Percentiles rank a stretch among this genome's conserved stretches.
Conservation (phyloP, 2,329 filamentous ascomycete species). For the Phoma sp. region DNA sequence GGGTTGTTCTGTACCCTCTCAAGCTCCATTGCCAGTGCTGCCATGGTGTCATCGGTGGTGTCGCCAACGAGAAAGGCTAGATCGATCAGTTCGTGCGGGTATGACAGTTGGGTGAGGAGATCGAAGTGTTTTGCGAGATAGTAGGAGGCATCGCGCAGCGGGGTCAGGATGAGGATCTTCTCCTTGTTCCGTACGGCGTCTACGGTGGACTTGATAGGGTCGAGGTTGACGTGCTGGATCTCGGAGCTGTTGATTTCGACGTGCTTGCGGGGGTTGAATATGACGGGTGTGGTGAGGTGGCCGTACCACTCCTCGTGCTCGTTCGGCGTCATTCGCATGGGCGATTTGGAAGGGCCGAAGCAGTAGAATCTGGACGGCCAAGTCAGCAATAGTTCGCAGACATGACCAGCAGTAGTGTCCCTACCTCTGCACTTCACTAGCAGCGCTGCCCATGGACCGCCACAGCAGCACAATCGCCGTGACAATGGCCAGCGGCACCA, state of each 20-base stretch:
- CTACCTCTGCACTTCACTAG: conserved; percentile 91
- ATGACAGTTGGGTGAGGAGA: conserved; percentile 85
- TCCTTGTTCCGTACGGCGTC: conserved; percentile 83
- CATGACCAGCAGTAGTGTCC: conserved; percentile 24
- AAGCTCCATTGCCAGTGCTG: conserved; percentile 83
- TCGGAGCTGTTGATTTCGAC: conserved; percentile 82
- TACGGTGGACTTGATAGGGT: conserved; percentile 80
- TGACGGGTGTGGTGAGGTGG: conserved; percentile 88
- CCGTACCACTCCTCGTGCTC: conserved; percentile 89
- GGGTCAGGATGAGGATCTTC: conserved; percentile 88
- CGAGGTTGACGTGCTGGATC: conserved; percentile 84
- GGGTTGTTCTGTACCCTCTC: conserved; percentile 82
- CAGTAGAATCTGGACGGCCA: conserved; percentile 80
- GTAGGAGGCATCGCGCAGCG: conserved; percentile 84
- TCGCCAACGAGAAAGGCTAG: conserved; percentile 94
- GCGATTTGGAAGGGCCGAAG: conserved; percentile 93
- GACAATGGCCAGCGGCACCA: conserved; percentile 74
- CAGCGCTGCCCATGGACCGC: conserved; percentile 81
- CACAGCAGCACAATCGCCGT: conserved; percentile 82
- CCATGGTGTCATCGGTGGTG: conserved; percentile 87
- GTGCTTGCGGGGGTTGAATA: conserved; percentile 94
- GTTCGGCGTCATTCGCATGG: conserved; percentile 92
- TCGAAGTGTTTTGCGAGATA: conserved; percentile 93
- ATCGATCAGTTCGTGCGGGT: conserved; percentile 95
- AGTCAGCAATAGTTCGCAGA: conserved; percentile 28